A percentile compares a stretch with the other conserved stretches of the same genome.
These are phyloP conservation scores for Fagopyrum homotropicum DNA, from an alignment of 148 eudicot species.

Conservation along the genomic window DNA sequence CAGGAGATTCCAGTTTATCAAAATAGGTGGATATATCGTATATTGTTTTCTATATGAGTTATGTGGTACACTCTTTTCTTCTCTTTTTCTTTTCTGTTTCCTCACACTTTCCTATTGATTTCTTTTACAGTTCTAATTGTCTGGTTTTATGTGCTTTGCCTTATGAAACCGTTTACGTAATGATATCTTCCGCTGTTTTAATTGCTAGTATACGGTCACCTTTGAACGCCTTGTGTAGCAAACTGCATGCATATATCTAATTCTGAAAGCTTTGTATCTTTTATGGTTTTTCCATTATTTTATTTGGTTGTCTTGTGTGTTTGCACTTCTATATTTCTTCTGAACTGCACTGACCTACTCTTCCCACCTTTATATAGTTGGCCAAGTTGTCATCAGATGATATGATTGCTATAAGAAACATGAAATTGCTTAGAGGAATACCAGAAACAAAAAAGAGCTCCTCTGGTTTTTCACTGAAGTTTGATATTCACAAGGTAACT, in stretches of 20 bases:
- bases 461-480: slow-evolving; percentile 56
- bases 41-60: not conserved
- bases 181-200: not conserved
- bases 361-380: slow-evolving; percentile 33
- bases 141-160: not conserved
- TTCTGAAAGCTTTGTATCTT: not conserved
- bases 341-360: not conserved
- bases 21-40: not conserved
- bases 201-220: not conserved
- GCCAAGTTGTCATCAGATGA: slow-evolving; percentile 75
- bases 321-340: not conserved
- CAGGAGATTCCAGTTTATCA: not conserved
- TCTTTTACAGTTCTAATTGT: not conserved
- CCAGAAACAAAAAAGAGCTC: slow-evolving; percentile 73
- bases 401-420: slow-evolving; percentile 75
- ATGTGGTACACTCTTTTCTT: not conserved
- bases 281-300: not conserved
- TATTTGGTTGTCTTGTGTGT: not conserved
- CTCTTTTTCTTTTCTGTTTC: not conserved
- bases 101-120: not conserved
- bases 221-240: not conserved
- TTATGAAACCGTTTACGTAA: not conserved
- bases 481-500: slow-evolving; percentile 73
- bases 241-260: not conserved
- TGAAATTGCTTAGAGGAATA: slow-evolving; percentile 72